phyloP scores from a whole-genome alignment of 768 basidiomycete genomes.

The Cystobasidium ongulense region DNA sequence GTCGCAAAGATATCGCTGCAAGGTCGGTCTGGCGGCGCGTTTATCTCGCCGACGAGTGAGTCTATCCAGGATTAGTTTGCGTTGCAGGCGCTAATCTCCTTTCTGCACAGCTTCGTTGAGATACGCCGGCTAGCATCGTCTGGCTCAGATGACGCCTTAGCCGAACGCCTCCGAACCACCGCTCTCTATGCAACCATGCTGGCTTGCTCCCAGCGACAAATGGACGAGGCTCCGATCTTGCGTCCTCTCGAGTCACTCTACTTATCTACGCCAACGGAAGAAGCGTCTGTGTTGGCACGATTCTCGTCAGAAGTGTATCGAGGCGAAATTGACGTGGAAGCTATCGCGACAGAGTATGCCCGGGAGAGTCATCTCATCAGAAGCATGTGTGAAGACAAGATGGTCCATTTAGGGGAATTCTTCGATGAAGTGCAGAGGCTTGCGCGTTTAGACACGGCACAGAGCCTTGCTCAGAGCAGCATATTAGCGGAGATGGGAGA shows the following conservation, averaged over 20 bases:
- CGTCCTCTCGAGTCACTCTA: constrained; percentile 40
- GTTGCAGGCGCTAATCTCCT: neutral
- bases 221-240: constrained; percentile 34
- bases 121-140: constrained; percentile 60
- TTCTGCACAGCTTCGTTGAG: constrained; percentile 59
- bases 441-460: neutral
- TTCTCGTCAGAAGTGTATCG: constrained; percentile 29
- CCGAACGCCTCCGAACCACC: constrained; percentile 61
- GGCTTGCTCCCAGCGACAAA: constrained; percentile 6
- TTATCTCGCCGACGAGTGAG: constrained; percentile 80
- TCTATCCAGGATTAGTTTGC: constrained; percentile 34
- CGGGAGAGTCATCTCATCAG: constrained; percentile 42
- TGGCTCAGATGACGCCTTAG: constrained; percentile 63
- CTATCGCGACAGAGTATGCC: constrained; percentile 44
- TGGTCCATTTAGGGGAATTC: constrained; percentile 41
- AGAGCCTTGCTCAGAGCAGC: neutral
- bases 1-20: constrained; percentile 61
- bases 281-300: constrained; percentile 43
- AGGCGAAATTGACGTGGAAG: constrained; percentile 34
- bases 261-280: constrained; percentile 39
- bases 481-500: constrained; percentile 3
- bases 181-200: constrained; percentile 63
- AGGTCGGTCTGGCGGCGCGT: constrained; percentile 77
- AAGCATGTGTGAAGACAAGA: constrained; percentile 37
- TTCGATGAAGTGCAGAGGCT: constrained; percentile 44